Evolutionary conservation across 1,284 basidiomycete genomes (phyloP).

Genomic region (Trichosporon ovoides): DNA sequence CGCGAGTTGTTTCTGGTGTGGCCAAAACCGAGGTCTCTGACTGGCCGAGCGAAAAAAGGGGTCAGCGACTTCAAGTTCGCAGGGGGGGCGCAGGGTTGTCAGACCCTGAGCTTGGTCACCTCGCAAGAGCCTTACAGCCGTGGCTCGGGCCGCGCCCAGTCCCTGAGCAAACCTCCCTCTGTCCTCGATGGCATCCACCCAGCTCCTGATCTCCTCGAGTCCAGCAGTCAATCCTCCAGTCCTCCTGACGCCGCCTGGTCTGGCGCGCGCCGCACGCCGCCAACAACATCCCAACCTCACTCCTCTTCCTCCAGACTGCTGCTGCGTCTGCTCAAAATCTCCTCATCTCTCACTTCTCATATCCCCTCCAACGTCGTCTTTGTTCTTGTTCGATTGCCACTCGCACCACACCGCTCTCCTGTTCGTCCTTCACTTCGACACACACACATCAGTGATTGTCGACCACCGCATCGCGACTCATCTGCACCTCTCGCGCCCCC

Average conservation of each 20-base stretch:
- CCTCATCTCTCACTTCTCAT: not conserved
- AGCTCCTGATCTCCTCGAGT: too few relatives aligned
- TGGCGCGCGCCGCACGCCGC: not conserved
- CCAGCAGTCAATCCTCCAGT: not conserved
- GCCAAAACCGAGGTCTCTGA: not conserved
- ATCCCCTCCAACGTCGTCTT: not conserved
- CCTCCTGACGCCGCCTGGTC: not conserved
- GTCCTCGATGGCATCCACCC: not conserved
- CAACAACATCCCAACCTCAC: not conserved
- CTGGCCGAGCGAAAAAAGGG: slow-evolving; percentile 2
- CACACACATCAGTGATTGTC: not conserved
- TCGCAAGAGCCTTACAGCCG: too few relatives aligned
- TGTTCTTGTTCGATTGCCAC: not conserved
- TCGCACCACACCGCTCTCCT: not conserved
- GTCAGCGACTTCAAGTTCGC: not conserved
- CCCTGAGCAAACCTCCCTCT: not conserved
- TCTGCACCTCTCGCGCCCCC: too few relatives aligned
- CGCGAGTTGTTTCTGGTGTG: not conserved
- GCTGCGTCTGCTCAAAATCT: not conserved
- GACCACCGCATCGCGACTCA: not conserved
- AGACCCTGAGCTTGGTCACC: too few relatives aligned
- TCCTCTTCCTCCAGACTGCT: too few relatives aligned
- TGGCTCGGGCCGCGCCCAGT: not conserved
- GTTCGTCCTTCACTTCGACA: not conserved
- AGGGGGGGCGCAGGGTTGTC: not conserved